A percentile compares a stretch with the other conserved stretches of the same genome.
Conservation (phyloP, 352 stramenopile species). For the Peronosclerospora sorghi region DNA sequence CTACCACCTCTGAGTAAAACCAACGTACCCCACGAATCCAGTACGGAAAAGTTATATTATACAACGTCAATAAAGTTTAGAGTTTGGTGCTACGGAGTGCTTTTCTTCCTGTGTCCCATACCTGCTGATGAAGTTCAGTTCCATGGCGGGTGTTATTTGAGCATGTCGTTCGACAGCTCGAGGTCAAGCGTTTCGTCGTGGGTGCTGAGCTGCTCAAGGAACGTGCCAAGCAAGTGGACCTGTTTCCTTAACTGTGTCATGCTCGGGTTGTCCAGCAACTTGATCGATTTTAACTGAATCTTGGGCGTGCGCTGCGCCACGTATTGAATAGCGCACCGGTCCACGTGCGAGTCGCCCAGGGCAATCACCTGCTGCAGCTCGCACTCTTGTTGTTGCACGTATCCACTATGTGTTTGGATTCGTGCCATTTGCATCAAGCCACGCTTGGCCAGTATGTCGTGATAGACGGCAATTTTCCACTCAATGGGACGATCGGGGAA, state of each 20-base stretch:
- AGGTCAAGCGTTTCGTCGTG: constrained; percentile 62
- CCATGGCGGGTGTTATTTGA: constrained; percentile 40
- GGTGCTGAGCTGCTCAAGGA: constrained; percentile 45
- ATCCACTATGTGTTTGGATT: constrained; percentile 11
- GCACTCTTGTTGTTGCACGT: constrained; percentile 18
- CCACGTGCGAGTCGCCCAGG: constrained; percentile 56
- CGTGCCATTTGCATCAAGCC: constrained; percentile 13
- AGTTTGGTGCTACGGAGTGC: too few species aligned
- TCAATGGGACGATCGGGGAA: constrained; percentile 55
- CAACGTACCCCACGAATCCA: too few species aligned
- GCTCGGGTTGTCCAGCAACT: constrained; percentile 64
- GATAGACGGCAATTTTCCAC: constrained; percentile 73
- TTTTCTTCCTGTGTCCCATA: too few species aligned
- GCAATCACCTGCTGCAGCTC: constrained; percentile 52
- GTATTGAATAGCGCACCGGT: constrained; percentile 63
- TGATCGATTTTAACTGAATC: constrained; percentile 62
- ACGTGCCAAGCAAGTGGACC: constrained; percentile 43
- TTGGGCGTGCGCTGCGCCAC: constrained; percentile 36
- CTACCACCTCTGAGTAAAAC: too few species aligned
- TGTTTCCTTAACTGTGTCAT: constrained; percentile 70
- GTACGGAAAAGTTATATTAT: too few species aligned
- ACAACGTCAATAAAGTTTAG: neutral
- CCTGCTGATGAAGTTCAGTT: too few species aligned
- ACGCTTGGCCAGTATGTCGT: constrained; percentile 34
- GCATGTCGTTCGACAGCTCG: constrained; percentile 58